These are phyloP conservation scores for Tylopilus felleus DNA, from an alignment of 768 basidiomycete species.

Conservation along the genomic window DNA sequence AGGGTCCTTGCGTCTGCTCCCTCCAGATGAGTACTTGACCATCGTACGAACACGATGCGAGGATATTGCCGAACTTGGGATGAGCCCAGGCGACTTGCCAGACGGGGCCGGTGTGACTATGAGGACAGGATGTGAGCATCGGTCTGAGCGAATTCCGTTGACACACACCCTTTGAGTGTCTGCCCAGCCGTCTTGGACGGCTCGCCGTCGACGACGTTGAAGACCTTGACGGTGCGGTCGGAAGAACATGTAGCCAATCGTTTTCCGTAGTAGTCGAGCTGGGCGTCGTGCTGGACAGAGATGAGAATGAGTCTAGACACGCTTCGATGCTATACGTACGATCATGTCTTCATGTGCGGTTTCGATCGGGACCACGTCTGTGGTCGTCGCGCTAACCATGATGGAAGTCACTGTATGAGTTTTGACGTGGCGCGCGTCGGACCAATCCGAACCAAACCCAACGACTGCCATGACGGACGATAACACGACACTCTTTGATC, in stretches of 20 bases:
- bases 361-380: slow-evolving; percentile 82
- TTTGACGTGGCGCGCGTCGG: background rate
- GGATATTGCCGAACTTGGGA: slow-evolving; percentile 93
- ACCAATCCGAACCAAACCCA: background rate
- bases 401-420: background rate
- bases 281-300: slow-evolving; percentile 84
- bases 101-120: slow-evolving; percentile 92
- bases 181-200: slow-evolving; percentile 64
- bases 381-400: slow-evolving; percentile 41
- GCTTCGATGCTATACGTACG: slow-evolving; percentile 39
- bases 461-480: background rate
- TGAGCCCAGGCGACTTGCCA: slow-evolving; percentile 99
- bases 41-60: slow-evolving; percentile 98
- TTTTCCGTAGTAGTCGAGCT: slow-evolving; percentile 96
- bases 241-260: slow-evolving; percentile 96
- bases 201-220: slow-evolving; percentile 91
- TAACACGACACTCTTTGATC: slow-evolving; percentile 32
- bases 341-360: slow-evolving; percentile 99
- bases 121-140: background rate
- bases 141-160: background rate
- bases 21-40: slow-evolving; percentile 99
- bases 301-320: background rate
- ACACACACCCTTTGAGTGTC: slow-evolving; percentile 73
- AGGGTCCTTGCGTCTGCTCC: slow-evolving; percentile 59
- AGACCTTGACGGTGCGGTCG: slow-evolving; percentile 92